Evolutionary conservation across 495 filamentous ascomycete species (phyloP), one percentile per base, ranked within the genome.

Genomic region (Cladorrhinum samala): DNA sequence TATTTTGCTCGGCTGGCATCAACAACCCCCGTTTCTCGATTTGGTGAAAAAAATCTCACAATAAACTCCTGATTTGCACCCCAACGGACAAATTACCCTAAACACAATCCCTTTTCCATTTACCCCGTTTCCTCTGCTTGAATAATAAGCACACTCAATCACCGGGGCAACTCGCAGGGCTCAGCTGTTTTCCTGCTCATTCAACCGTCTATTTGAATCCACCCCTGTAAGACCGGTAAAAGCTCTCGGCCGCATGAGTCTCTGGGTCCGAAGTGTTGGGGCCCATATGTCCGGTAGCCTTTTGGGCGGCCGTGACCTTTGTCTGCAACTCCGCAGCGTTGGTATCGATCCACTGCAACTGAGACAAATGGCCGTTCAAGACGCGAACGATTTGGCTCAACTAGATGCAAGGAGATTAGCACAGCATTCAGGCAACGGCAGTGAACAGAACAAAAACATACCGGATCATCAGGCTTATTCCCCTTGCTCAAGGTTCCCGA

Each of bases 321-420:
- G 78, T 73, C 64, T 91, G 85, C 18, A 96, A 77, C 11, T 84
- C 82, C n/a, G 79, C 76, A 14, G 91, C 86, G 50, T 88, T 88
- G 49, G 83, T 79, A 66, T 98, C 92, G 65, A 98, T 95, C 73
- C 85, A 83, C 70, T 96, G 91, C 44, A 98, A 77, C 62, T 92
- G 86, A 14, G 81, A 78, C 37, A 97, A 81, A 67, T 98, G 93
- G 40, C 86, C 81, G 66, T 98, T 98, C 50, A 98, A 83, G 39
- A 98, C 89, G 47, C 84, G 84, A 44, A 98, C 90, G 59, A 98
- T 94, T 65, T 93, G 86, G 24, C 88, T 91, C 60, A 98, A 79
- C 89, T 96, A 57, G 44, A 60, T 16, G 30, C 45, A 13, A n/a
- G 4, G 9, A 23, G 24, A 37, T 48, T 17, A 6, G 51, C 17